Evolutionary conservation across 176 grass and related monocot species (phyloP), one percentile per base, ranked within the genome.

Genomic region (Thinopyrum elongatum): DNA sequence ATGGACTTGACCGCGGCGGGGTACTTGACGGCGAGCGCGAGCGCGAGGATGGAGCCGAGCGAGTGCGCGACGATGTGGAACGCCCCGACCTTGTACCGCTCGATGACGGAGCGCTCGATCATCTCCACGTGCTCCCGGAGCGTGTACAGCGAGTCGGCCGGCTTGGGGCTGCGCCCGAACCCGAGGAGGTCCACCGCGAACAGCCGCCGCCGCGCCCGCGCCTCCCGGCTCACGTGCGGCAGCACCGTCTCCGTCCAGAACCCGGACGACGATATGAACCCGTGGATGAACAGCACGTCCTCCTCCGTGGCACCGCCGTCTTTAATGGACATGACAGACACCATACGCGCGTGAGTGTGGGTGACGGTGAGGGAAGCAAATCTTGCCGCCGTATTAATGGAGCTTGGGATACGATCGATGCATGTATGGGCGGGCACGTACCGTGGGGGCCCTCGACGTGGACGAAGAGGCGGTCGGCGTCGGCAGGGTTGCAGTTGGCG

Each of bases 171-270:
- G 15, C 90, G 82, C 14, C 90, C 92, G 80, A 94, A 94, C 25
- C 92, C 92, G 36, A 94, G 90, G 10, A 94, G 87, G 81, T 94
- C 92, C n/a, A 94, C 87, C 23, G 92, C 92, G 77, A 94, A 87
- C 23, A 92, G 81, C 34, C 89, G 83, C 28, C 85, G 90, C 39
- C 71, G 81, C 17, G 87, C 66, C 0, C 85, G 84, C 31, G 90
- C 87, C 31, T 29, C 29, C 9, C 30, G 22, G 87, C 92, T 92
- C 23, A 94, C 84, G 90, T 92, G 76, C 5, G 86, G 92, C 5
- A 94, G 88, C 84, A 94, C 92, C 33, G 92, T 94, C 87, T 94
- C 87, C 27, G 92, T 94, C 92, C 90, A 94, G 81, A 94, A 94
- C 38, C 89, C 87, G 78, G 92, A 92, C 36, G 92, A 94, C 6